Conservation (phyloP, 169 alveolate species). For the Eimeria tenella region DNA sequence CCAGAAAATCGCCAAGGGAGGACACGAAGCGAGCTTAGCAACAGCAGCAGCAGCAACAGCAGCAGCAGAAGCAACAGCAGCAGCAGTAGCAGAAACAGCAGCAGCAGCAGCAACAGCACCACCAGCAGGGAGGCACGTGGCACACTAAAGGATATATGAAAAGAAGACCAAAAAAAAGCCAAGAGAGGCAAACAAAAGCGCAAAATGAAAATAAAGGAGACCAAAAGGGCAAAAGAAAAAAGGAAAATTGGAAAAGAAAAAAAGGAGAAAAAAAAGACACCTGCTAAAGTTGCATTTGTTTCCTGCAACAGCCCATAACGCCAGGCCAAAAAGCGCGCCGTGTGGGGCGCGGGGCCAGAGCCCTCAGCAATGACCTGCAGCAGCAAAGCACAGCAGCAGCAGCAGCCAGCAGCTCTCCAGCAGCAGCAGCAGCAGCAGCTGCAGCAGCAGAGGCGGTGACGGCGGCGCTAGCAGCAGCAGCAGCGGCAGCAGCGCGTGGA, state of each 20-base stretch:
- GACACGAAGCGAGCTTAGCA: neutral
- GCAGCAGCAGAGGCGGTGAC: too few species aligned
- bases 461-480: too few species aligned
- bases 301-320: slow-evolving; percentile 14
- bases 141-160: too few species aligned
- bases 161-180: neutral
- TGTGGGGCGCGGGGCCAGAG: slow-evolving; percentile 44
- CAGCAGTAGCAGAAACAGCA: neutral
- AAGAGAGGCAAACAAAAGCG: neutral
- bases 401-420: neutral
- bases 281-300: slow-evolving; percentile 47
- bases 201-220: neutral
- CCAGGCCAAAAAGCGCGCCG: slow-evolving; percentile 55
- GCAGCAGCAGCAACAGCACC: slow-evolving; percentile 11
- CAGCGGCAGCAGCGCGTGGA: too few species aligned
- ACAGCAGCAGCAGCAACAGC: neutral
- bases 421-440: too few species aligned
- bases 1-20: neutral
- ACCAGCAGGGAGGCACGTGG: neutral
- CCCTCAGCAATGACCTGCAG: slow-evolving; percentile 45
- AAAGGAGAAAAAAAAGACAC: neutral
- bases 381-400: neutral
- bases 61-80: neutral
- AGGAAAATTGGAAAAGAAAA: neutral
- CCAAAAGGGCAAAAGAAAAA: neutral